Evolutionary conservation across 2,329 filamentous ascomycete species (phyloP), one percentile per base, ranked within the genome.

Genomic region (Penicillium sp.): DNA sequence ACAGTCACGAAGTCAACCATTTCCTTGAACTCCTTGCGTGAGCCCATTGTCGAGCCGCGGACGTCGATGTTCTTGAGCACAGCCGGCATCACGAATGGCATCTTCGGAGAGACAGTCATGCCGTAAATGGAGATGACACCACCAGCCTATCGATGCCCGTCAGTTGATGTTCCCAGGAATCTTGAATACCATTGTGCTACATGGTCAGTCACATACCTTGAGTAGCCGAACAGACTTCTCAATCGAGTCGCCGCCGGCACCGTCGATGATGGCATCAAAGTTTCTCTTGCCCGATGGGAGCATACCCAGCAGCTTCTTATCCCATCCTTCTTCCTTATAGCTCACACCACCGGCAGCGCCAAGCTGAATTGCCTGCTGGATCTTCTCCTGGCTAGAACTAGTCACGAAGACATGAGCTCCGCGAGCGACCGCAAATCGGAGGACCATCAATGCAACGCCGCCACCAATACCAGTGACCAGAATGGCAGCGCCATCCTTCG

Each of bases 381-480:
- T 85, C 82, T 96, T 96, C 67, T 84, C 87, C 64, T 85, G 76
- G 63, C 86, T 88, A 9, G 90, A 87, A 56, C 88, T 91, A 1
- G 89, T 94, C 56, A 96, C 92, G 71, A 83, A 96, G n/a, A 94
- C 89, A 73, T 88, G 86, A 68, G 88, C 86, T 39, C 92, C 90
- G 64, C 86, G 78, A 10, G 86, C 91, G 13, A 88, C 86, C 11
- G 86, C 92, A 76, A 96, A 96, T 73, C 91, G 83, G 66, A 97
- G 79, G 6, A 85, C 89, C 80, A 91, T 88, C 56, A 97, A 79
- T 36, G 94, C 94, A 1, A 97, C 94, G 44, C 94, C 94, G 37
- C 94, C 94, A 0, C 94, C 94, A 74, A 98, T 96, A 0, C 94
- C 94, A 4, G 94, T 97, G 43, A 98, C 78, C 35, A 98, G 79